phyloP scores from a whole-genome alignment of 1,139 yeast species.

The Debaryomyces udenii region DNA sequence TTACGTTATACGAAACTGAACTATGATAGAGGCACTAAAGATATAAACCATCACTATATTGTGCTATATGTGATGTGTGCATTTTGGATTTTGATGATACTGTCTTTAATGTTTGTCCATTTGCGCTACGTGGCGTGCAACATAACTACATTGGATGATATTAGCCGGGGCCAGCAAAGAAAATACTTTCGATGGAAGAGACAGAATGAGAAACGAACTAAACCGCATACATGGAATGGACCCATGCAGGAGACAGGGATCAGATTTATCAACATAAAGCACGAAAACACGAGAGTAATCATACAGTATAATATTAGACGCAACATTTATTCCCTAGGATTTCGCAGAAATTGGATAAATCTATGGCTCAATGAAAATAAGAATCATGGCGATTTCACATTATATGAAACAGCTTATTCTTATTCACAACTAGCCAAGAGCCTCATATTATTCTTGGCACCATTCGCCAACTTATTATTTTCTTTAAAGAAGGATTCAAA shows the following conservation, averaged over 20 bases:
- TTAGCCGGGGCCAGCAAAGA: slow-evolving; percentile 29
- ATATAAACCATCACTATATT: slow-evolving; percentile 50
- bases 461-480: slow-evolving; percentile 28
- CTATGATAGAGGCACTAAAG: slow-evolving; percentile 22
- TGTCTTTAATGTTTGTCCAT: slow-evolving; percentile 39
- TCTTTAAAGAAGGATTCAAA: too few species aligned
- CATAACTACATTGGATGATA: slow-evolving; percentile 48
- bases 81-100: slow-evolving; percentile 46
- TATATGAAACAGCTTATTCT: slow-evolving; percentile 13
- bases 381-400: slow-evolving; percentile 20
- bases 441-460: slow-evolving; percentile 29
- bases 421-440: slow-evolving; percentile 21
- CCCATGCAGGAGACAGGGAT: slow-evolving; percentile 37
- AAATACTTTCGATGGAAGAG: slow-evolving; percentile 26
- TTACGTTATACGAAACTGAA: slow-evolving; percentile 31
- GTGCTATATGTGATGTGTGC: slow-evolving; percentile 41
- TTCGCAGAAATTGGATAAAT: slow-evolving; percentile 37
- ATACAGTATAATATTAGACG: slow-evolving; percentile 31
- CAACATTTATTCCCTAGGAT: slow-evolving; percentile 34
- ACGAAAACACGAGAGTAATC: slow-evolving; percentile 29
- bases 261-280: slow-evolving; percentile 35
- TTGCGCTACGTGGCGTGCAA: slow-evolving; percentile 42
- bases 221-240: slow-evolving; percentile 12
- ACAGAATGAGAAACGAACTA: slow-evolving; percentile 13
- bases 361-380: slow-evolving; percentile 34